phyloP scores from a whole-genome alignment of 441 rosid genomes.

The Jatropha podagrica region DNA sequence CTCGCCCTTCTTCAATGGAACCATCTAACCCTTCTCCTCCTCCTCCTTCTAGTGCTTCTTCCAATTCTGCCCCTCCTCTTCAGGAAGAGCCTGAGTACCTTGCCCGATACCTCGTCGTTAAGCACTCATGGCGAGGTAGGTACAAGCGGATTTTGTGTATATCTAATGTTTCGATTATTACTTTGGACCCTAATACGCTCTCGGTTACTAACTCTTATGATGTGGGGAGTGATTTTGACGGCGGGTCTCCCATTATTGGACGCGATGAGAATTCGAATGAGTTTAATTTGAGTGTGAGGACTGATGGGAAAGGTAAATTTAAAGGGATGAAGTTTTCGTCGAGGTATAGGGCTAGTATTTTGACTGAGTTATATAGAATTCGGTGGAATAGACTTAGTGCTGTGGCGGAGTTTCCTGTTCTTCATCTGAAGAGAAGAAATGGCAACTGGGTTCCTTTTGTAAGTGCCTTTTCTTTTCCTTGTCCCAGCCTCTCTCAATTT shows the following conservation, averaged over 20 bases:
- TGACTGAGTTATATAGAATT: slow-evolving; percentile 85
- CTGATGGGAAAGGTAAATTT: slow-evolving; percentile 92
- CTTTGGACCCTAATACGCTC: slow-evolving; percentile 85
- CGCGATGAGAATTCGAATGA: slow-evolving; percentile 79
- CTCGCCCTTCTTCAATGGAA: slow-evolving; percentile 36
- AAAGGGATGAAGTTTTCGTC: slow-evolving; percentile 89
- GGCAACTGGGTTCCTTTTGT: slow-evolving; percentile 90
- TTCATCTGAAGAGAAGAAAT: slow-evolving; percentile 75
- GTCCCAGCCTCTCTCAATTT: background rate
- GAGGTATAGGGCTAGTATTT: slow-evolving; percentile 69
- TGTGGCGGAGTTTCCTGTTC: slow-evolving; percentile 82
- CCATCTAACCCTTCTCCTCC: slow-evolving; percentile 23
- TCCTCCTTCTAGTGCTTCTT: slow-evolving; percentile 28
- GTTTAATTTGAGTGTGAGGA: slow-evolving; percentile 81
- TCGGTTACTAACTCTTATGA: slow-evolving; percentile 82
- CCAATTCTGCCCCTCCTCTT: slow-evolving; percentile 32
- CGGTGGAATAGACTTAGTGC: slow-evolving; percentile 67
- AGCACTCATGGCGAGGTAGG: slow-evolving; percentile 99
- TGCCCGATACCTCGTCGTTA: slow-evolving; percentile 80
- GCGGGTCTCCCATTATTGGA: slow-evolving; percentile 70
- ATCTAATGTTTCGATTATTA: slow-evolving; percentile 59
- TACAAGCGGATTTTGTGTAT: slow-evolving; percentile 94
- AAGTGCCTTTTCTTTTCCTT: slow-evolving; percentile 6
- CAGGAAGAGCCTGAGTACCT: slow-evolving; percentile 95
- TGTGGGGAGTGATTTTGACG: slow-evolving; percentile 68